Percentiles rank a stretch among this genome's conserved stretches.
These are phyloP conservation scores for Starmerella etchellsii DNA, from an alignment of 805 yeast species.

Conservation along the genomic window DNA sequence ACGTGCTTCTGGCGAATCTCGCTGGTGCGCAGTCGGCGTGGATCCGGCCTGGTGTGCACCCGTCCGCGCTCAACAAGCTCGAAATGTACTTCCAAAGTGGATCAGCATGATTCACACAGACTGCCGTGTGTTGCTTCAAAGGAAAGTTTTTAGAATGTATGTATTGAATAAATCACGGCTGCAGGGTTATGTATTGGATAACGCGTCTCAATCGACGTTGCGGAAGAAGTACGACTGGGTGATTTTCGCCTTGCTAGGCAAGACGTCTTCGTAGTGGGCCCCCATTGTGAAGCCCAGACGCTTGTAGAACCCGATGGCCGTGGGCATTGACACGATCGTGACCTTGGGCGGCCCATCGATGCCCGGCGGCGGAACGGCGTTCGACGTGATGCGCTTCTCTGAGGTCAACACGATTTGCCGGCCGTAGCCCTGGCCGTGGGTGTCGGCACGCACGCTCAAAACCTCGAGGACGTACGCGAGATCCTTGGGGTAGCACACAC, in stretches of 20 bases:
- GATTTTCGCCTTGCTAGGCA: constrained; percentile 1
- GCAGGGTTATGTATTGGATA: too few species aligned
- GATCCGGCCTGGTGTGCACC: constrained; percentile 62
- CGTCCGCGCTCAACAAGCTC: constrained; percentile 13
- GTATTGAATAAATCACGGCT: background rate
- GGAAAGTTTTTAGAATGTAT: background rate
- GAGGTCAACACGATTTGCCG: constrained; percentile 1
- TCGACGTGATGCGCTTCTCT: background rate
- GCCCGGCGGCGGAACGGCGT: constrained; percentile 4
- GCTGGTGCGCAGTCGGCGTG: constrained; percentile 83
- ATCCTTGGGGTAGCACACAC: constrained; percentile 8
- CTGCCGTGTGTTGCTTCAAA: background rate
- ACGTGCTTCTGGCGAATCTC: constrained; percentile 82
- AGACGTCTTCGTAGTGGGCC: background rate
- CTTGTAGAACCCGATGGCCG: constrained; percentile 15
- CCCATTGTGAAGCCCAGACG: constrained; percentile 1
- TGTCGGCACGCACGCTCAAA: constrained; percentile 6
- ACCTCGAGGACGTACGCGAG: constrained; percentile 6
- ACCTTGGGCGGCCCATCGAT: constrained; percentile 12
- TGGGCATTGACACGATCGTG: constrained; percentile 8
- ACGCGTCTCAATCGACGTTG: constrained; percentile 5
- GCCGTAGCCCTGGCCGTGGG: constrained; percentile 15
- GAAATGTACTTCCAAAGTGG: constrained; percentile 20
- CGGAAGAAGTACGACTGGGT: constrained; percentile 6
- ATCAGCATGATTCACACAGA: too few species aligned